Conservation (phyloP, 306 rosid genomes). For the Dalbergia cochinchinensis region DNA sequence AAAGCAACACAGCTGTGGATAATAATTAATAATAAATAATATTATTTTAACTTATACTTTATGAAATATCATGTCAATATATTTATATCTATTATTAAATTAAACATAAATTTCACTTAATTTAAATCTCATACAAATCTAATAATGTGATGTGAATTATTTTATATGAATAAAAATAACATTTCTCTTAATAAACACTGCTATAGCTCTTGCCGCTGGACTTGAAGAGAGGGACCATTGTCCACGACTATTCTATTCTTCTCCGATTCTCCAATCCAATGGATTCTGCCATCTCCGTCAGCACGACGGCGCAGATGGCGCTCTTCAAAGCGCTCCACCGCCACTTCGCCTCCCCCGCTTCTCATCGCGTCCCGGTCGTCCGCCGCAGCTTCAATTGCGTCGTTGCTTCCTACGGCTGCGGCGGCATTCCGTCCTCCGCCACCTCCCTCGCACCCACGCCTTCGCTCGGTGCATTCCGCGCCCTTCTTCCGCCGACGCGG, state of each 20-base stretch:
- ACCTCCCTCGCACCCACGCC: constrained; percentile 32
- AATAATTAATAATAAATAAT: no score
- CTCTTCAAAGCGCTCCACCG: constrained; percentile 66
- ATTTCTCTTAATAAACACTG: no score
- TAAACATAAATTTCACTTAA: no score
- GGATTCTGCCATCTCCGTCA: constrained; percentile 66
- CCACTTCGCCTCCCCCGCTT: constrained; percentile 44
- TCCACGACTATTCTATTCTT: constrained; percentile 9
- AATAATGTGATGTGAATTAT: no score
- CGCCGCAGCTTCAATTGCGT: constrained; percentile 54
- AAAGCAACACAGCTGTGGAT: neutral
- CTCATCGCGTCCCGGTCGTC: constrained; percentile 48
- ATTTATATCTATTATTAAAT: no score
- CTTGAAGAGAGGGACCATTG: neutral
- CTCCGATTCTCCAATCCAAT: constrained; percentile 44
- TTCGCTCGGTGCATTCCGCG: constrained; percentile 48
- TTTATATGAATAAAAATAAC: no score
- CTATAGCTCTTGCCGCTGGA: neutral
- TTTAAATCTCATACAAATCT: no score
- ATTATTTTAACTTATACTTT: no score
- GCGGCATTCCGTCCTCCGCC: constrained; percentile 36
- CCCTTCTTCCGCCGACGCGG: constrained; percentile 42
- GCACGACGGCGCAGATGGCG: constrained; percentile 56
- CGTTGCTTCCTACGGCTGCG: constrained; percentile 26
- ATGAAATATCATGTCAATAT: no score